phyloP scores from a whole-genome alignment of 805 yeast genomes.

The Lipomyces sp. region DNA sequence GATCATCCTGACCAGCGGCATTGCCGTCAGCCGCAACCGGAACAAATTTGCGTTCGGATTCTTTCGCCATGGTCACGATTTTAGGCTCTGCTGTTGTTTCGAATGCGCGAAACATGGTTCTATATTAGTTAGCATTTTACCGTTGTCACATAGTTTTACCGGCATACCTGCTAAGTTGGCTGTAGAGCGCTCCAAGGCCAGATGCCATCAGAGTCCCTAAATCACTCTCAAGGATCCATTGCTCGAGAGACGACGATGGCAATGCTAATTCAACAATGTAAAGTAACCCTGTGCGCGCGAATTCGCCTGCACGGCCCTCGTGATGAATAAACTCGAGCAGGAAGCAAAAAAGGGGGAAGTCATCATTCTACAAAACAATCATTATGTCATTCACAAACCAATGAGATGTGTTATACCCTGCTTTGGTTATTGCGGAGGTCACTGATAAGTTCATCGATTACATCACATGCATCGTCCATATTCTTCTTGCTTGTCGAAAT shows the following conservation, averaged over 20 bases:
- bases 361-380: slow-evolving; percentile 13
- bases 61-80: slow-evolving; percentile 35
- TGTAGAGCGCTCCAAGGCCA: slow-evolving; percentile 43
- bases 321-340: slow-evolving; percentile 40
- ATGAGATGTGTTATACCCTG: not conserved
- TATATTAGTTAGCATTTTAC: not conserved
- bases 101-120: slow-evolving; percentile 32
- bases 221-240: slow-evolving; percentile 41
- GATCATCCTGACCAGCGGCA: slow-evolving; percentile 19
- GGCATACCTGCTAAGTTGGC: slow-evolving; percentile 37
- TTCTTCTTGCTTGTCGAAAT: not conserved
- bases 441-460: slow-evolving; percentile 22
- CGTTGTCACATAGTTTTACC: not conserved
- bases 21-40: slow-evolving; percentile 17
- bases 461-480: slow-evolving; percentile 15
- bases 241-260: slow-evolving; percentile 34
- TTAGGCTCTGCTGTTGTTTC: slow-evolving; percentile 35
- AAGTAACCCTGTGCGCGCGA: slow-evolving; percentile 41
- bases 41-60: slow-evolving; percentile 27
- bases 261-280: slow-evolving; percentile 40
- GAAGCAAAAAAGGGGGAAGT: slow-evolving; percentile 42
- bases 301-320: slow-evolving; percentile 42
- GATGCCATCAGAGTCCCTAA: slow-evolving; percentile 43
- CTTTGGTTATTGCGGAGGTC: slow-evolving; percentile 16
- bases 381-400: not conserved